A percentile compares a stretch with the other conserved stretches of the same genome.
phyloP scores from a whole-genome alignment of 129 eudicot species.

The Ambrosia artemisiifolia region DNA sequence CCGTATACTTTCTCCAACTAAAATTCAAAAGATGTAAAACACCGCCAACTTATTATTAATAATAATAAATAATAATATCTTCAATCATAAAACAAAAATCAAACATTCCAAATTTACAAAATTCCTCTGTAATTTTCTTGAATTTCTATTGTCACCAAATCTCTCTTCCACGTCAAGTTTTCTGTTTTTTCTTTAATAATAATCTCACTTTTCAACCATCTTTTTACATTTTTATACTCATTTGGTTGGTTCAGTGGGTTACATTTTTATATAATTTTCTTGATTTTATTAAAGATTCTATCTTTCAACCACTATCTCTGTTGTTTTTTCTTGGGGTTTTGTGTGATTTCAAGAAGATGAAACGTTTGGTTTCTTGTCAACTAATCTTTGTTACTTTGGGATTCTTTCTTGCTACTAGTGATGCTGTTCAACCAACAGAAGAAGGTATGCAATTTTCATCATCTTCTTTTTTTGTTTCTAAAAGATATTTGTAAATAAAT shows the following conservation, averaged over 20 bases:
- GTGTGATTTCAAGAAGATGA: constrained; percentile 41
- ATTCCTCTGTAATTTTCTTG: constrained; percentile 19
- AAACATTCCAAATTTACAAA: constrained; percentile 13
- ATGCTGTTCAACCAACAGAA: constrained; percentile 59
- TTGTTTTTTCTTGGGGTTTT: not conserved
- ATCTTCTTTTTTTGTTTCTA: constrained; percentile 7
- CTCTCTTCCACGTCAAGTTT: constrained; percentile 52
- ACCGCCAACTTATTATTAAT: constrained; percentile 25
- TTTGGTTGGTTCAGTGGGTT: constrained; percentile 35
- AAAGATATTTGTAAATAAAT: not conserved
- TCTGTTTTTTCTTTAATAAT: constrained; percentile 20
- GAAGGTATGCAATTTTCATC: constrained; percentile 52
- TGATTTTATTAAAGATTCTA: constrained; percentile 20
- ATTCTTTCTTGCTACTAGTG: constrained; percentile 34
- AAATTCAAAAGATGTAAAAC: constrained; percentile 9
- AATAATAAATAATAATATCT: no score
- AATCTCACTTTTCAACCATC: constrained; percentile 19
- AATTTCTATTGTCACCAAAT: constrained; percentile 6
- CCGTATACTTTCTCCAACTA: no score
- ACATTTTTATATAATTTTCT: constrained; percentile 30
- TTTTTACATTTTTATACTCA: constrained; percentile 16
- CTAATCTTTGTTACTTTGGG: constrained; percentile 45
- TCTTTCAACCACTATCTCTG: not conserved
- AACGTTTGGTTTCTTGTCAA: constrained; percentile 33
- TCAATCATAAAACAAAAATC: constrained; percentile 14